Percentiles rank a stretch among this genome's conserved stretches.
phyloP scores from a whole-genome alignment of 495 filamentous ascomycete species.

The Aspergillus saccharolyticus region DNA sequence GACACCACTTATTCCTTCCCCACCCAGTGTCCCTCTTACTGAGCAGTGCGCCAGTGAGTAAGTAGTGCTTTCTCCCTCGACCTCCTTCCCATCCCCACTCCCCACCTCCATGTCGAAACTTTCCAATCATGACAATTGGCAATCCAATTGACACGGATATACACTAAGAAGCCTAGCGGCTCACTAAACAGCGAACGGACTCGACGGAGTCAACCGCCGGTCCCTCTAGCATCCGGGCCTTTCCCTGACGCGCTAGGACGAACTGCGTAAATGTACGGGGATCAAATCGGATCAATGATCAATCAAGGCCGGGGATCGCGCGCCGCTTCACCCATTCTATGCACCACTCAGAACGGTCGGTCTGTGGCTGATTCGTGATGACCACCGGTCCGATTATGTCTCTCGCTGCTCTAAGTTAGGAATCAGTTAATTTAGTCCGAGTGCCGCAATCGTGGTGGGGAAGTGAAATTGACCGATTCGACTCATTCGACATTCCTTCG shows the following conservation, averaged over 20 bases:
- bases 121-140: not conserved
- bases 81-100: not conserved
- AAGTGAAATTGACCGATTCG: not conserved
- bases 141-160: not conserved
- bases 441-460: not conserved
- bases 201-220: slow-evolving; percentile 9
- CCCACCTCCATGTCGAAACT: not conserved
- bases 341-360: not conserved
- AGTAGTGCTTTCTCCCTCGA: not conserved
- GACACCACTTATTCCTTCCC: too few species aligned
- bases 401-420: not conserved
- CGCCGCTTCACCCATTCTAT: not conserved
- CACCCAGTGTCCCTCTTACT: too few species aligned
- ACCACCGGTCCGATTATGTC: not conserved
- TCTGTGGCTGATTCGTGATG: not conserved
- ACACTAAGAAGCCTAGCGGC: not conserved
- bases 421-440: slow-evolving; percentile 2
- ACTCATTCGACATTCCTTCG: not conserved
- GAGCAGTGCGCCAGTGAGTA: too few species aligned
- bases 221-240: slow-evolving; percentile 1
- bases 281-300: not conserved
- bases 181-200: not conserved
- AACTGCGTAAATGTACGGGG: slow-evolving; percentile 11
- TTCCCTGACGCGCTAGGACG: slow-evolving; percentile 13
- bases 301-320: not conserved